Percentiles rank a stretch among this genome's conserved stretches.
phyloP scores from a whole-genome alignment of 2,329 filamentous ascomycete species.

The Diaporthe helianthi region DNA sequence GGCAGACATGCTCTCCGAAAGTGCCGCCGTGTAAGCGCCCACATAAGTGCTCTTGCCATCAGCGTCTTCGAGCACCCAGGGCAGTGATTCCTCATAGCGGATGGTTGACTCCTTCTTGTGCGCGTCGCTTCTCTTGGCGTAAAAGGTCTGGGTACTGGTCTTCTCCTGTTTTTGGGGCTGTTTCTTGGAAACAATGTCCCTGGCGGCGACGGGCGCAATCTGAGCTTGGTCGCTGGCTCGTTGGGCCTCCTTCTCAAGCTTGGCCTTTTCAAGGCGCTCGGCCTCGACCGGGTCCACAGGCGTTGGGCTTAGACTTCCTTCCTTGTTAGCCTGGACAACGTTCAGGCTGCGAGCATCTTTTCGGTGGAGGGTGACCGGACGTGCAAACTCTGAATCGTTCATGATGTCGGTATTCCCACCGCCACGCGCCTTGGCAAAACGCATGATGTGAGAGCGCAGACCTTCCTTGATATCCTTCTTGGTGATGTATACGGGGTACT shows the following conservation, averaged over 20 bases:
- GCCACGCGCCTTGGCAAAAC: slow-evolving; percentile 70
- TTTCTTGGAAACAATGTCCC: slow-evolving; percentile 57
- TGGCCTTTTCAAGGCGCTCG: slow-evolving; percentile 71
- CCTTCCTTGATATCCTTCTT: slow-evolving; percentile 82
- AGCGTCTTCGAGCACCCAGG: slow-evolving; percentile 96
- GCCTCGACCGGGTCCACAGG: slow-evolving; percentile 63
- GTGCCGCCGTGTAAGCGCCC: slow-evolving; percentile 85
- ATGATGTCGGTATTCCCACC: slow-evolving; percentile 67
- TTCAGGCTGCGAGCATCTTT: slow-evolving; percentile 79
- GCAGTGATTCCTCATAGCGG: slow-evolving; percentile 93
- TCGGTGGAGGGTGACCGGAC: slow-evolving; percentile 87
- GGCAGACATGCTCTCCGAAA: slow-evolving; percentile 86
- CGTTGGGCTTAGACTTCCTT: slow-evolving; percentile 51
- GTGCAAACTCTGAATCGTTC: slow-evolving; percentile 79
- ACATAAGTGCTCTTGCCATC: slow-evolving; percentile 96
- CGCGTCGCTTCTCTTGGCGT: slow-evolving; percentile 80
- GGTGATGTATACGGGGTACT: slow-evolving; percentile 78
- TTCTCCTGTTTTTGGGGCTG: slow-evolving; percentile 71
- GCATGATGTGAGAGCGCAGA: slow-evolving; percentile 86
- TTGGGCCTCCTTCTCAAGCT: slow-evolving; percentile 84
- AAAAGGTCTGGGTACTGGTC: slow-evolving; percentile 81
- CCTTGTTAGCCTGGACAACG: slow-evolving; percentile 68
- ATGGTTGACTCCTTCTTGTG: slow-evolving; percentile 75
- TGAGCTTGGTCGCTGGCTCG: slow-evolving; percentile 87
- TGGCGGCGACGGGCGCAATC: slow-evolving; percentile 80